These are phyloP conservation scores for Caryopteris hybrid DNA, from an alignment of 305 asterid species.

Conservation along the genomic window DNA sequence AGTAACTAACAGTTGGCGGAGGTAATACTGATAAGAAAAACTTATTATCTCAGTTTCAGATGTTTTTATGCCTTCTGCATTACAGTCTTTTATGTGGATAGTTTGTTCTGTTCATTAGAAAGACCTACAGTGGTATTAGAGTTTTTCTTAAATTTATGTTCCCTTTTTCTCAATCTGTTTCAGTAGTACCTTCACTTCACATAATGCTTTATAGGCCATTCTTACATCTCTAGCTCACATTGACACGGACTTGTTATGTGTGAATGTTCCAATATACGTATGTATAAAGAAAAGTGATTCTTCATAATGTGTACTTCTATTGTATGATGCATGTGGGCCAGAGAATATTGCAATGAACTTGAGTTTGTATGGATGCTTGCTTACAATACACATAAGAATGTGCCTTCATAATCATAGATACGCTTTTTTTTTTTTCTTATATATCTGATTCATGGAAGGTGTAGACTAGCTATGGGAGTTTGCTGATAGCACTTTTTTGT, in stretches of 20 bases:
- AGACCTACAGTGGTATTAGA: no score
- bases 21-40: no score
- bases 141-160: no score
- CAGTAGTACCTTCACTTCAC: background rate
- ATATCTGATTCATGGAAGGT: constrained; percentile 33
- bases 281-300: no score
- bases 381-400: background rate
- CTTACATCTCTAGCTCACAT: background rate
- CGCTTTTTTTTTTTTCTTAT: constrained; percentile 20
- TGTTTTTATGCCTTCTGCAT: no score
- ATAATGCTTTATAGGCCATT: background rate
- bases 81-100: no score
- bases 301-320: background rate
- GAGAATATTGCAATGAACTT: background rate
- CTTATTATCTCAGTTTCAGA: no score
- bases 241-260: background rate
- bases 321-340: background rate
- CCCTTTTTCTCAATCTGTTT: no score
- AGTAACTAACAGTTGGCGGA: background rate
- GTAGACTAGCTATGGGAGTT: constrained; percentile 19
- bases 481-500: constrained; percentile 39
- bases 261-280: background rate
- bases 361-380: background rate
- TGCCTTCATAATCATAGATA: constrained; percentile 33
- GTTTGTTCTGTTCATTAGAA: no score